These are phyloP conservation scores for Dioscorea zingiberensis DNA, from an alignment of 106 monocot species.

Conservation along the genomic window DNA sequence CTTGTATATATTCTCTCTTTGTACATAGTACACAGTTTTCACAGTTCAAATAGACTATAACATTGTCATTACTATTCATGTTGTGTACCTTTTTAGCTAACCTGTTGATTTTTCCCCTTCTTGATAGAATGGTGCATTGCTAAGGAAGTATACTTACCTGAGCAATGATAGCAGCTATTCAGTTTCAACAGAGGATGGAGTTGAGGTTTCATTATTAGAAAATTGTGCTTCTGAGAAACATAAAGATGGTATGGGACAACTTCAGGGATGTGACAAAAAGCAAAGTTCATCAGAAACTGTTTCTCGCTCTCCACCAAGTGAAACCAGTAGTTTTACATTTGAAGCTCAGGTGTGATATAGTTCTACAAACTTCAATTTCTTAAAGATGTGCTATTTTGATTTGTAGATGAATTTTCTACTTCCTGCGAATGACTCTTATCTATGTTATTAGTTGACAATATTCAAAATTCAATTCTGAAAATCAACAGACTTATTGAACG, in stretches of 20 bases:
- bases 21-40: no score
- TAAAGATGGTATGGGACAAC: constrained; percentile 13
- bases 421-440: no score
- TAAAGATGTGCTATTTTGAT: background rate
- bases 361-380: background rate
- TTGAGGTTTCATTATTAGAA: constrained; percentile 61
- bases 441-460: no score
- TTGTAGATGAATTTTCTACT: no score
- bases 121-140: constrained; percentile 71
- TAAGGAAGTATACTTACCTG: constrained; percentile 76
- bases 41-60: no score
- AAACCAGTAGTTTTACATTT: constrained; percentile 55
- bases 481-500: no score
- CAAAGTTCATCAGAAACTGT: constrained; percentile 8
- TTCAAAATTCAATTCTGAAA: no score
- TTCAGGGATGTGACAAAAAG: constrained; percentile 8
- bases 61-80: no score
- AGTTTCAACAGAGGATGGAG: constrained; percentile 68
- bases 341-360: constrained; percentile 79
- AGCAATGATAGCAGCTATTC: constrained; percentile 85
- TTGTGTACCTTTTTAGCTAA: no score
- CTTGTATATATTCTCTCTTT: no score
- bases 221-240: constrained; percentile 5
- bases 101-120: background rate
- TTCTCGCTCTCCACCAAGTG: constrained; percentile 13